Percentiles rank a stretch among this genome's conserved stretches.
These are phyloP conservation scores for Mortierella sp. DNA, from an alignment of 371 early-diverging fungal species.

Conservation along the genomic window DNA sequence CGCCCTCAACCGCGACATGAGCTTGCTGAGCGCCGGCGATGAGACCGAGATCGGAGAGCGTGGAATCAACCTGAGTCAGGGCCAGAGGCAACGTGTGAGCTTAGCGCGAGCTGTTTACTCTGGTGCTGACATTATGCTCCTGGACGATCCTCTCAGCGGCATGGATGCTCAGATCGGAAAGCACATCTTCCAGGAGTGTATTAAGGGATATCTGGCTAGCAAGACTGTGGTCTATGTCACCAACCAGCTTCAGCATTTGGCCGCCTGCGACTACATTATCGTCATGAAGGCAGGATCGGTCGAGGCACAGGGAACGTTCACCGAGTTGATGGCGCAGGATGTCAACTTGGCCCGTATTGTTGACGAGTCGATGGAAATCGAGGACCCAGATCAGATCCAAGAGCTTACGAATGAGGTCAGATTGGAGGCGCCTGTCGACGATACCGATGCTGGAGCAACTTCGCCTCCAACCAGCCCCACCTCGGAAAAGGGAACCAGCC, in stretches of 20 bases:
- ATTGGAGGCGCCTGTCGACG: conserved; percentile 37
- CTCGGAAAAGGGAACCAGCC: conserved; percentile 18
- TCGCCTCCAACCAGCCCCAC: conserved; percentile 15
- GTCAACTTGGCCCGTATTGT: conserved; percentile 60
- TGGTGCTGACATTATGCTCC: conserved; percentile 69
- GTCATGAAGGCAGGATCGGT: conserved; percentile 77
- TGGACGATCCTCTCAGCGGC: conserved; percentile 78
- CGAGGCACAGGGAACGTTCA: conserved; percentile 77
- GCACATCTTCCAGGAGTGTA: conserved; percentile 75
- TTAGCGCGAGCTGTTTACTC: conserved; percentile 81
- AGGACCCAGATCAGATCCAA: conserved; percentile 62
- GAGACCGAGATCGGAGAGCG: conserved; percentile 89
- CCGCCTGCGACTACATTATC: conserved; percentile 72
- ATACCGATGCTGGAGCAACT: conserved; percentile 9
- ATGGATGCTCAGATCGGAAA: conserved; percentile 67
- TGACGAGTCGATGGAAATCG: conserved; percentile 65
- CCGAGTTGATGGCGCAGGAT: conserved; percentile 71
- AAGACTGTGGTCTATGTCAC: conserved; percentile 78
- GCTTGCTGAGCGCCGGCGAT: conserved; percentile 78
- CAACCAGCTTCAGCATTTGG: conserved; percentile 72
- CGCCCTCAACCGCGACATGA: conserved; percentile 78
- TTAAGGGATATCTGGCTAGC: conserved; percentile 65
- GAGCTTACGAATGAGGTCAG: conserved; percentile 59
- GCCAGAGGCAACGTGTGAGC: conserved; percentile 77
- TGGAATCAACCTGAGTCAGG: conserved; percentile 85